phyloP scores from a whole-genome alignment of 371 early-diverging fungal species.

The Mucor circinelloides region DNA sequence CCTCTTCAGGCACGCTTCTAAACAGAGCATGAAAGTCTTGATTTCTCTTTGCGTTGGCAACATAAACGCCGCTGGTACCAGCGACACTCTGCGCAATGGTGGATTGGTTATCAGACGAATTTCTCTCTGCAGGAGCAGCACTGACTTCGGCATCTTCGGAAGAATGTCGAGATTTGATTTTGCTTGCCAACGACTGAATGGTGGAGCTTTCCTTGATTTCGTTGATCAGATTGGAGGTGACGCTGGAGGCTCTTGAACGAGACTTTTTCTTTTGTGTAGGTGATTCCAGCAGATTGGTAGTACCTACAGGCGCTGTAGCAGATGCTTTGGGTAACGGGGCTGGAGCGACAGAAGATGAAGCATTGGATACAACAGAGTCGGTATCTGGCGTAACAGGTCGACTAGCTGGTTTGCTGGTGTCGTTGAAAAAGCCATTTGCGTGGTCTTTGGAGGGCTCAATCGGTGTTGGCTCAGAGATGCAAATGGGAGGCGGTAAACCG shows the following conservation, averaged over 20 bases:
- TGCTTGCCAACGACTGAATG: conserved; percentile 17
- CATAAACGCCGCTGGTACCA: background rate
- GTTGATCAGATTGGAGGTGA: conserved; percentile 24
- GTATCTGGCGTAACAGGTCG: background rate
- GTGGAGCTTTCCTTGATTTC: conserved; percentile 26
- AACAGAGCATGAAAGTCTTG: conserved; percentile 62
- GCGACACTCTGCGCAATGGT: background rate
- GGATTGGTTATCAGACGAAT: background rate
- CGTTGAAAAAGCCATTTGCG: background rate
- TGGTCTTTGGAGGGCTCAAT: conserved; percentile 18
- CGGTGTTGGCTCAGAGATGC: conserved; percentile 25
- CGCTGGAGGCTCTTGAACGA: conserved; percentile 29
- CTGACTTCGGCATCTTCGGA: background rate
- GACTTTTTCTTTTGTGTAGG: conserved; percentile 15
- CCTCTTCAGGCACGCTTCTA: conserved; percentile 57
- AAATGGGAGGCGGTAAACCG: conserved; percentile 26
- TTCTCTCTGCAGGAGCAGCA: background rate
- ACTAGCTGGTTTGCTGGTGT: background rate
- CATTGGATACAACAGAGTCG: background rate
- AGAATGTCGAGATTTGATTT: conserved; percentile 16
- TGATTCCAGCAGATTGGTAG: background rate
- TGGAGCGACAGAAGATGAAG: background rate
- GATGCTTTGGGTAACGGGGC: background rate
- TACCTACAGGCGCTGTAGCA: background rate
- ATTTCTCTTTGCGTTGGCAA: conserved; percentile 45